These are phyloP conservation scores for Aegilops bicornis DNA, from an alignment of 176 grass and related monocot genomes.

Conservation along the genomic window DNA sequence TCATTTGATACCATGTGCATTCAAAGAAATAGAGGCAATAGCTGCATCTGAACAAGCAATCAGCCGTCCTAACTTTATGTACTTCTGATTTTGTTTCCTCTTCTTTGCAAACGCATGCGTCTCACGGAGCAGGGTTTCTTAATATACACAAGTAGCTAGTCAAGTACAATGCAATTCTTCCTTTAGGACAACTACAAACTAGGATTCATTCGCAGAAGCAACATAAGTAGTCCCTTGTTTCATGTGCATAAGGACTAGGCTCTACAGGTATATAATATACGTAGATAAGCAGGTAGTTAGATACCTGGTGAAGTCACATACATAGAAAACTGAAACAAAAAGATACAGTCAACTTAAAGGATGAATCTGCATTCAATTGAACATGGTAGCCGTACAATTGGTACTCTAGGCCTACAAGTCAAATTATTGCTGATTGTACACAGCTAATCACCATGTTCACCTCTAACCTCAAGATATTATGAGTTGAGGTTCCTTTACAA, in stretches of 20 bases:
- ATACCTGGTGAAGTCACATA: neutral
- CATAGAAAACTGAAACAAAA: neutral
- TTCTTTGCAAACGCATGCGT: too few relatives aligned
- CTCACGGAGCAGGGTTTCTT: too few relatives aligned
- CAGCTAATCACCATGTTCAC: slow-evolving; percentile 27
- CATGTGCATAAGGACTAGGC: neutral
- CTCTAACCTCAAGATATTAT: neutral
- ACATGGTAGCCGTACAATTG: slow-evolving; percentile 20
- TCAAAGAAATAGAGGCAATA: neutral
- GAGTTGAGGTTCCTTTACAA: neutral
- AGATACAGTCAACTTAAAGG: slow-evolving; percentile 32
- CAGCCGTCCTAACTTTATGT: slow-evolving; percentile 4
- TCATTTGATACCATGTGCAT: neutral
- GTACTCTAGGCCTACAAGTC: slow-evolving; percentile 1
- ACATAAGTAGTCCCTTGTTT: neutral
- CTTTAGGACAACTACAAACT: neutral
- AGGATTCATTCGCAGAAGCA: neutral
- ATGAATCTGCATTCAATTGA: slow-evolving; percentile 26
- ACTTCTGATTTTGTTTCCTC: too few relatives aligned
- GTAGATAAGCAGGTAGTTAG: neutral
- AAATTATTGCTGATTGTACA: neutral
- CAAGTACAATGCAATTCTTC: neutral
- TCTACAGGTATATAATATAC: neutral
- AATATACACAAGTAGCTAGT: neutral
- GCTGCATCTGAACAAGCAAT: slow-evolving; percentile 2